A percentile compares a stretch with the other conserved stretches of the same genome.
Conservation (phyloP, 495 filamentous ascomycete species). For the Hypoxylon subgilvum region DNA sequence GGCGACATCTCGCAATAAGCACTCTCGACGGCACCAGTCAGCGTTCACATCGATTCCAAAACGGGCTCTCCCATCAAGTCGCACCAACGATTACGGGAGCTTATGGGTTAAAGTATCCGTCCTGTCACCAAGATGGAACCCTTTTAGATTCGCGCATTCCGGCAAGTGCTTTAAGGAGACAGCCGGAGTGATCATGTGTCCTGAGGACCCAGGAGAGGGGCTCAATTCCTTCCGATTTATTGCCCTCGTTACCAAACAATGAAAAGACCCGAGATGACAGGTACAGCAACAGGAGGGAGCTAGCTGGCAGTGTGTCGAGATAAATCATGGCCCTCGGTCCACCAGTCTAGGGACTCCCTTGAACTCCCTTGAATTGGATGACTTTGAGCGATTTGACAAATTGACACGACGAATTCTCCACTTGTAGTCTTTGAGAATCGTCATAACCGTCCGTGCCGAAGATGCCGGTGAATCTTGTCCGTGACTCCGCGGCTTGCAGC, state of each 20-base stretch:
- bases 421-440: constrained; percentile 2
- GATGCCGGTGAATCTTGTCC: constrained; percentile 36
- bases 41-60: constrained; percentile 32
- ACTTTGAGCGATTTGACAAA: constrained; percentile 13
- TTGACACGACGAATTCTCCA: constrained; percentile 28
- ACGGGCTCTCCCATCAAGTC: constrained; percentile 27
- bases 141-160: constrained; percentile 35
- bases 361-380: constrained; percentile 17
- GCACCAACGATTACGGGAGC: constrained; percentile 35
- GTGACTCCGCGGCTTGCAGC: constrained; percentile 33
- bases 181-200: constrained; percentile 32
- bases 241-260: constrained; percentile 23
- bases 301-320: constrained; percentile 26
- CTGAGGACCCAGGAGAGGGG: constrained; percentile 31
- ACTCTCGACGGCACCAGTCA: constrained; percentile 32
- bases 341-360: no score
- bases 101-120: constrained; percentile 33
- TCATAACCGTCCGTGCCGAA: constrained; percentile 29
- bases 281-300: constrained; percentile 11
- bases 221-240: constrained; percentile 12
- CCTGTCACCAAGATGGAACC: constrained; percentile 29
- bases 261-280: constrained; percentile 24
- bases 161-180: constrained; percentile 29
- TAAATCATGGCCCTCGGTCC: constrained; percentile 4
- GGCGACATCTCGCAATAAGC: constrained; percentile 21